Evolutionary conservation across 345 rosid species (phyloP), one percentile per base, ranked within the genome.

Genomic region (Dovyalis caffra): DNA sequence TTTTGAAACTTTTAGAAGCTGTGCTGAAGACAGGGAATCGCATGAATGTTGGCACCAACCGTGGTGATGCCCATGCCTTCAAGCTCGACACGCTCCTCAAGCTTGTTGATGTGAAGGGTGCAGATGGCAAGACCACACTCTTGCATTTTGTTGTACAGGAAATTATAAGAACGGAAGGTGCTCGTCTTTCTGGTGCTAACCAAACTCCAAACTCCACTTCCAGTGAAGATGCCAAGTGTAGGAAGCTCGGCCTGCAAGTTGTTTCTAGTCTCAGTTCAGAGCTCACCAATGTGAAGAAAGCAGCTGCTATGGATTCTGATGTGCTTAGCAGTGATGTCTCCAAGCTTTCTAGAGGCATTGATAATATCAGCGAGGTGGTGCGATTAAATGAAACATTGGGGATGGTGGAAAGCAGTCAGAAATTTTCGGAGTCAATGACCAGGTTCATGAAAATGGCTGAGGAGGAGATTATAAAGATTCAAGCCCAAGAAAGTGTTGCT

Each of bases 11-110:
- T 40, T 73, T 95, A 8, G 98, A 95, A 85, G 98, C 99, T 57
- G 97, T 95, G 33, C 91, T 95, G 73, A 95, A 93, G 86, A 95
- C 99, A 3, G 99, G 99, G 69, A 95, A 95, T 87, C 93, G 99
- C 40, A 95, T 95, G 99, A 95, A 95, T 60, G 93, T 93, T 51
- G 99, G 99, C 60, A 95, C 99, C 45, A 93, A 95, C 81, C 97
- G 98, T 18, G 99, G 98, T 2, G 99, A 91, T 80, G 99, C 98
- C 21, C 98, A 86, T 26, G 99, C 99, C 8, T 95, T 95, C 84
- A 95, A 95, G 89, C 99, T 95, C 3, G 99, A 95, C 75, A 95
- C 99, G 0, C 97, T 95, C 9, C 93, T 95, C 75, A 95, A 95
- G 88, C 97, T 95, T 5, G 95, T 85, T 43, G 97, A 95, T 74